Base-by-base conservation (phyloP, 306 rosid species). In the Alnus rubra region DNA sequence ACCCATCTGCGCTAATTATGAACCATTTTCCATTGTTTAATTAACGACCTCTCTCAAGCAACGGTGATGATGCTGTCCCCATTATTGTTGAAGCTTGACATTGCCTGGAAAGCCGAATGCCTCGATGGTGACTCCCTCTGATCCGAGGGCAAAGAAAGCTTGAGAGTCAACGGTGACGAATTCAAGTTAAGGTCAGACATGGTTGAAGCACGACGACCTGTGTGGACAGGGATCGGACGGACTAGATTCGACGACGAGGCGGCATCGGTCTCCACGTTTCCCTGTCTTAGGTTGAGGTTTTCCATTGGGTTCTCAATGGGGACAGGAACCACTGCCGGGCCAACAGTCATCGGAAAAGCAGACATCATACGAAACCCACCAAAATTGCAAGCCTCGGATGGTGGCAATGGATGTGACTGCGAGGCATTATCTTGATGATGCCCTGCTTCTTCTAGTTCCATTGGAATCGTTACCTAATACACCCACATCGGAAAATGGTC, bases 21-120 rank as follows among this genome's bases (percentile, higher is more conserved):
- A 85, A 86, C 79, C 79, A 51, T 74, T 51, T 71, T 45, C 81
- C 79, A 79, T 23, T 23, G 28, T 23, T 23, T 35, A 63, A 73
- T 67, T 28, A 33, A 33, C 37, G 37, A 33, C 37, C 37, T 30
- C 54, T 55, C 50, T 92, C 67, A 93, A 76, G 99, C 91, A 81
- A 92, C 99, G 16, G 88, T 85, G 78, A 96, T 91, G 79, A 89
- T 78, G 80, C 77, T 79, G 78, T 95, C 99, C 47, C 98, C 90
- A 18, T 90, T 90, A 18, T 90, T 90, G 77, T 76, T 87, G 81
- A 95, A 93, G 83, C 88, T 74, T 15, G 92, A 72, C 82, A 86
- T 84, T 45, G 84, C 69, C 70, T 88, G 91, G 82, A 93, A 88
- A 79, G 93, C 77, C 16, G 88, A 65, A 72, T 78, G 96, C 85